A percentile compares a stretch with the other conserved stretches of the same genome.
These are phyloP conservation scores for Podospora bellae-mahoneyi DNA, from an alignment of 495 filamentous ascomycete genomes.

Conservation along the genomic window DNA sequence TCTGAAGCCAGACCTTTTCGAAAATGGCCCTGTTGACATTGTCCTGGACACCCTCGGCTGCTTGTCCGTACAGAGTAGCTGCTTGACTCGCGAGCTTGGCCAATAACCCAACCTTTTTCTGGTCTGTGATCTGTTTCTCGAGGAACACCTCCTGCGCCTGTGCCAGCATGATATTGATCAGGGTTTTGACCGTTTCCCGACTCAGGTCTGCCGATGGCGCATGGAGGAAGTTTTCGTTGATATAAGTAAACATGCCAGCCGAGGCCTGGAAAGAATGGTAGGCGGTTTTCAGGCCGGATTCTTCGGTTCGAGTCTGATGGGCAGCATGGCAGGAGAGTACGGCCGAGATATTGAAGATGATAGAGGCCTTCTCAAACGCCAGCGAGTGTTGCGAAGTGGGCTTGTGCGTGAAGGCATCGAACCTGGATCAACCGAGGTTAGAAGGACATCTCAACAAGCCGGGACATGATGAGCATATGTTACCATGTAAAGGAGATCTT, in stretches of 20 bases:
- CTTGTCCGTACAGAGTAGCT: slow-evolving; percentile 81
- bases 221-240: slow-evolving; percentile 98
- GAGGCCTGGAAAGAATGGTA: slow-evolving; percentile 98
- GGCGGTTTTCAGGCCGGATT: slow-evolving; percentile 87
- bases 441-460: slow-evolving; percentile 2
- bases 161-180: slow-evolving; percentile 89
- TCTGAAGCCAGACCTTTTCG: slow-evolving; percentile 88
- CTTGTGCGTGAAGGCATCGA: slow-evolving; percentile 97
- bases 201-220: slow-evolving; percentile 93
- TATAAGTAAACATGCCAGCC: slow-evolving; percentile 99
- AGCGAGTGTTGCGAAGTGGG: slow-evolving; percentile 92
- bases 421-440: slow-evolving; percentile 56
- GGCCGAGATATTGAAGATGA: slow-evolving; percentile 99
- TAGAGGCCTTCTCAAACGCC: slow-evolving; percentile 97
- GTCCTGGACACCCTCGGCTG: slow-evolving; percentile 83
- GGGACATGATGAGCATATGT: slow-evolving; percentile 16
- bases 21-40: slow-evolving; percentile 90
- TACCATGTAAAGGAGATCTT: slow-evolving; percentile 99
- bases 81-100: slow-evolving; percentile 93
- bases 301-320: slow-evolving; percentile 85
- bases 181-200: slow-evolving; percentile 87
- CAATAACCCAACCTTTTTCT: slow-evolving; percentile 87
- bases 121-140: slow-evolving; percentile 90
- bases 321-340: slow-evolving; percentile 95
- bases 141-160: slow-evolving; percentile 96